phyloP scores from a whole-genome alignment of 495 filamentous ascomycete genomes.

The Daldinia concentrica region DNA sequence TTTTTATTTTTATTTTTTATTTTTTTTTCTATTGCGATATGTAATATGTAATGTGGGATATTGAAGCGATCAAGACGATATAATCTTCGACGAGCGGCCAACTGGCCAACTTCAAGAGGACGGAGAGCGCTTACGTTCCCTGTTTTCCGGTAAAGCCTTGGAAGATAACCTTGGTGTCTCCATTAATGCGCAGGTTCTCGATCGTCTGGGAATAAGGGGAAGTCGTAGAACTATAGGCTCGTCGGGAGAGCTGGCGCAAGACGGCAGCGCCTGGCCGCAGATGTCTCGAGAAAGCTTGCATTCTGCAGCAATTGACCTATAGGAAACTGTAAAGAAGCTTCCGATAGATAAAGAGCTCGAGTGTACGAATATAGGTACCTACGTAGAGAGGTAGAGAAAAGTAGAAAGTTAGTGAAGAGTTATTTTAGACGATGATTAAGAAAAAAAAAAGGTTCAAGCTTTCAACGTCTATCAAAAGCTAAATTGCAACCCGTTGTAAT shows the following conservation, averaged over 20 bases:
- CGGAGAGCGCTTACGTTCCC: constrained; percentile 80
- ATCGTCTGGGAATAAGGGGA: constrained; percentile 82
- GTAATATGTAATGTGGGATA: background rate
- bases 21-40: constrained; percentile 1
- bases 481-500: constrained; percentile 32
- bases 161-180: constrained; percentile 91
- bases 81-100: background rate
- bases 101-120: background rate
- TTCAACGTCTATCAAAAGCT: constrained; percentile 34
- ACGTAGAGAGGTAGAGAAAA: background rate
- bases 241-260: constrained; percentile 61
- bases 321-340: constrained; percentile 25
- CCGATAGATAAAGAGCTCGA: constrained; percentile 19
- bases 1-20: constrained; percentile 1
- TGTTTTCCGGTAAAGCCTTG: constrained; percentile 99
- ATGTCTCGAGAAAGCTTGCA: constrained; percentile 61
- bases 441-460: constrained; percentile 33
- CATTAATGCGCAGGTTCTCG: constrained; percentile 90
- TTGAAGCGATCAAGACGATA: constrained; percentile 31
- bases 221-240: constrained; percentile 72
- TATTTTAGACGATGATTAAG: constrained; percentile 6
- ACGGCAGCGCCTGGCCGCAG: constrained; percentile 56
- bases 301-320: constrained; percentile 48
- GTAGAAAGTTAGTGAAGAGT: constrained; percentile 10
- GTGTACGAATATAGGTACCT: constrained; percentile 10